Evolutionary conservation across 129 eudicot genomes (phyloP).

Genomic region (Logfia minima): DNA sequence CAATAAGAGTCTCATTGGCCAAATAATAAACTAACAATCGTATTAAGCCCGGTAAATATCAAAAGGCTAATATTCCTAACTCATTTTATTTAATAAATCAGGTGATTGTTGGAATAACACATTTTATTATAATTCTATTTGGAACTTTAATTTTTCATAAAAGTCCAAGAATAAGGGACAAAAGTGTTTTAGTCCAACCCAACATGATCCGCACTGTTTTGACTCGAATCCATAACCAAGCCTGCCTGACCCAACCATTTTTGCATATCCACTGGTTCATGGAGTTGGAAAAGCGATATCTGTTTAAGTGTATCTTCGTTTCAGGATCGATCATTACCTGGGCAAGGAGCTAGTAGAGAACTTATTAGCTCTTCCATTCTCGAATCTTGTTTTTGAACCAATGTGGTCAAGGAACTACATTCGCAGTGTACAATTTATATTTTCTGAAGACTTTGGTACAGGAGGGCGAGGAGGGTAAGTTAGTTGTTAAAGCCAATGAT

Average conservation of each 20-base stretch:
- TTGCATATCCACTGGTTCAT: background rate
- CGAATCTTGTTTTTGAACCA: constrained; percentile 95
- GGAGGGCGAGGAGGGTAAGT: constrained; percentile 98
- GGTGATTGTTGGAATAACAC: background rate
- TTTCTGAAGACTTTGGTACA: constrained; percentile 95
- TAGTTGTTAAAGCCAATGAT: background rate
- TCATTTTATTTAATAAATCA: background rate
- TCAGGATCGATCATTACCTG: constrained; percentile 91
- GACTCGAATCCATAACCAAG: background rate
- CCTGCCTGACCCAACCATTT: constrained; percentile 12
- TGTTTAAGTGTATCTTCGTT: background rate
- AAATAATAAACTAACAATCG: too few relatives aligned
- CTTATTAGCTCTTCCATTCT: constrained; percentile 86
- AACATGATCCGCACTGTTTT: background rate
- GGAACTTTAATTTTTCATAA: background rate
- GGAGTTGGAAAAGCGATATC: constrained; percentile 8
- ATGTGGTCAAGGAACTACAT: constrained; percentile 96
- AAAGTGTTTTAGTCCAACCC: background rate
- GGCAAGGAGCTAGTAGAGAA: constrained; percentile 96
- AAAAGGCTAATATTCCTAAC: background rate
- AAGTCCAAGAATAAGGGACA: background rate
- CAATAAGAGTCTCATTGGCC: too few relatives aligned
- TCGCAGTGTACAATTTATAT: constrained; percentile 85
- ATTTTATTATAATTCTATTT: background rate
- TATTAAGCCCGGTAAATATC: too few relatives aligned